phyloP scores from a whole-genome alignment of 495 filamentous ascomycete species.

The Talaromyces ruber region DNA sequence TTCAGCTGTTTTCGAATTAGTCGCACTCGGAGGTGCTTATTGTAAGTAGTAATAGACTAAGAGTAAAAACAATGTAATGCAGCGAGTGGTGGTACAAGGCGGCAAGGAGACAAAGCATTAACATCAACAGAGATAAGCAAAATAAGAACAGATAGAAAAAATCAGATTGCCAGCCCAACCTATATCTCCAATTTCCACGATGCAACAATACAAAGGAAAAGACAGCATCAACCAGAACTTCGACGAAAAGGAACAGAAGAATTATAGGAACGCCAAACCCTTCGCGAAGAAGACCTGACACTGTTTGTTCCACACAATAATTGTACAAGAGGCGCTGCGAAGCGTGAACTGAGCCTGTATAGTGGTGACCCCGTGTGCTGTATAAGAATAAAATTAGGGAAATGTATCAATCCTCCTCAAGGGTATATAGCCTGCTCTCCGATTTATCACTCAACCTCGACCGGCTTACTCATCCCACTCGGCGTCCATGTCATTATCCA shows the following conservation, averaged over 20 bases:
- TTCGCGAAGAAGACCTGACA: background rate
- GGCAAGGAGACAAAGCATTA: constrained; percentile 1
- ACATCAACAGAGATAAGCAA: background rate
- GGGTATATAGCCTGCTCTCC: constrained; percentile 1
- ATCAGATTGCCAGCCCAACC: constrained; percentile 6
- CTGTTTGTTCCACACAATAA: background rate
- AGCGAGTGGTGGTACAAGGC: constrained; percentile 3
- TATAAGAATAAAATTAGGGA: constrained; percentile 3
- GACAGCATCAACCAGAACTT: background rate
- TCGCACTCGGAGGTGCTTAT: background rate
- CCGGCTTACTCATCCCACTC: constrained; percentile 6
- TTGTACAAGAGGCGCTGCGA: constrained; percentile 7
- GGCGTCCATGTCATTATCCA: constrained; percentile 3
- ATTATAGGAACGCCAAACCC: background rate
- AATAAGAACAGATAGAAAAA: background rate
- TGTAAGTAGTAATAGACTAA: background rate
- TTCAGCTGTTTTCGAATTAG: constrained; percentile 1
- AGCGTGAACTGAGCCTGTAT: background rate
- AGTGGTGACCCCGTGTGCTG: background rate
- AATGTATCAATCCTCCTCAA: constrained; percentile 2
- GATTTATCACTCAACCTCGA: background rate
- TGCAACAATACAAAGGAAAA: background rate
- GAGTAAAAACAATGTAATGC: background rate
- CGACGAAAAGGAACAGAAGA: background rate
- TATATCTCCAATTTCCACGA: constrained; percentile 4